Evolutionary conservation across 306 rosid species (phyloP).

Genomic region (Adenanthera pavonina): DNA sequence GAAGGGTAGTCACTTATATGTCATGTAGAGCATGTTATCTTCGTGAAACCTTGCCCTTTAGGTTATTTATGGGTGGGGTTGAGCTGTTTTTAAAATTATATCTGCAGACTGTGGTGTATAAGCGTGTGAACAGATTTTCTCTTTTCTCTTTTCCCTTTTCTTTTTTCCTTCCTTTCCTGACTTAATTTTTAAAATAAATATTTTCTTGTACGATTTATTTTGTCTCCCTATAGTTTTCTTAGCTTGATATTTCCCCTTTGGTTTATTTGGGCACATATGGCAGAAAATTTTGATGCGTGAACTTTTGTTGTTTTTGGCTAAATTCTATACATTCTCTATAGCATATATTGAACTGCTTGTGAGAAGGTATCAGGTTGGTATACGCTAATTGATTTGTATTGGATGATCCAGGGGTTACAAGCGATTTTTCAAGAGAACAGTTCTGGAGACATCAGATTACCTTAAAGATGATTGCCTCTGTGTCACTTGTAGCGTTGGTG

Average conservation of each 20-base stretch:
- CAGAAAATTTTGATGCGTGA: background rate
- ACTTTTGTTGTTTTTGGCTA: background rate
- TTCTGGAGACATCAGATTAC: conserved; percentile 76
- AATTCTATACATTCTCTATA: background rate
- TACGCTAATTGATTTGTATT: conserved; percentile 34
- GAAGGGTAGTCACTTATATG: background rate
- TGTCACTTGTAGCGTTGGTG: conserved; percentile 80
- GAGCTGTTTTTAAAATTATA: conserved; percentile 1
- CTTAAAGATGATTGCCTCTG: conserved; percentile 80
- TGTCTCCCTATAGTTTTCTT: background rate
- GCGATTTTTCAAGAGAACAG: conserved; percentile 74
- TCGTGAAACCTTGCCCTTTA: background rate
- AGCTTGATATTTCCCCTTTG: background rate
- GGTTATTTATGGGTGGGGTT: conserved; percentile 10
- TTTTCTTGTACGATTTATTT: background rate
- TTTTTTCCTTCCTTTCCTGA: background rate
- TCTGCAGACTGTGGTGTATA: background rate
- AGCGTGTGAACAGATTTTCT: background rate
- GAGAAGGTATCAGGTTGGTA: background rate
- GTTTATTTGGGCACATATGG: conserved; percentile 4
- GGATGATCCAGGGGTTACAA: conserved; percentile 81
- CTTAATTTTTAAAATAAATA: background rate
- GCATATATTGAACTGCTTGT: conserved; percentile 28
- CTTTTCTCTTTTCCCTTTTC: background rate
- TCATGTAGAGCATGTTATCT: background rate